Conservation (phyloP, 345 rosid species). For the Heritiera fomes region DNA sequence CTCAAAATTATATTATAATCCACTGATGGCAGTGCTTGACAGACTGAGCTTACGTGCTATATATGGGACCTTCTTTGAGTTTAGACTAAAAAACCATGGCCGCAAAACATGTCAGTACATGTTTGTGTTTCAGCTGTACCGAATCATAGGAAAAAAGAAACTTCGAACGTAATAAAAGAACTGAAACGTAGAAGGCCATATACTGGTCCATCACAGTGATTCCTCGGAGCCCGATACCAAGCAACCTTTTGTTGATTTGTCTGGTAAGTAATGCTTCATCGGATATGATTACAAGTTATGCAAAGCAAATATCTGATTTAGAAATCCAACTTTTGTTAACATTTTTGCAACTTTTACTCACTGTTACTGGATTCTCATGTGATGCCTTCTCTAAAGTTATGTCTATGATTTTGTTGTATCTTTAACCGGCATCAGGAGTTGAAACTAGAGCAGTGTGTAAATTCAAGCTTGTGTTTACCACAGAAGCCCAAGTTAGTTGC, state of each 20-base stretch:
- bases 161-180: slow-evolving; percentile 28
- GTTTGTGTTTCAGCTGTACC: not conserved
- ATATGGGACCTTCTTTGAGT: not conserved
- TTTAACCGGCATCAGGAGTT: slow-evolving; percentile 28
- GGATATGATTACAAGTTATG: not conserved
- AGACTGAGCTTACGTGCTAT: not conserved
- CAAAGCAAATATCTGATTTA: not conserved
- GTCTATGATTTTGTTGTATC: not conserved
- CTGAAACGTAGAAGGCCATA: slow-evolving; percentile 47
- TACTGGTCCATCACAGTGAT: slow-evolving; percentile 46
- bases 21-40: not conserved
- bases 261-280: slow-evolving; percentile 31
- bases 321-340: not conserved
- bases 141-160: not conserved
- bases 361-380: not conserved
- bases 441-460: slow-evolving; percentile 43
- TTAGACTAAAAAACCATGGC: slow-evolving; percentile 14
- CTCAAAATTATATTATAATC: too few species aligned
- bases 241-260: slow-evolving; percentile 47
- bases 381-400: not conserved
- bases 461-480: slow-evolving; percentile 46
- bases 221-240: slow-evolving; percentile 34
- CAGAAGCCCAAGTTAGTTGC: slow-evolving; percentile 45
- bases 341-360: not conserved
- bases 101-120: not conserved